phyloP scores from a whole-genome alignment of 23 red algal species.

The Chondrus crispus region DNA sequence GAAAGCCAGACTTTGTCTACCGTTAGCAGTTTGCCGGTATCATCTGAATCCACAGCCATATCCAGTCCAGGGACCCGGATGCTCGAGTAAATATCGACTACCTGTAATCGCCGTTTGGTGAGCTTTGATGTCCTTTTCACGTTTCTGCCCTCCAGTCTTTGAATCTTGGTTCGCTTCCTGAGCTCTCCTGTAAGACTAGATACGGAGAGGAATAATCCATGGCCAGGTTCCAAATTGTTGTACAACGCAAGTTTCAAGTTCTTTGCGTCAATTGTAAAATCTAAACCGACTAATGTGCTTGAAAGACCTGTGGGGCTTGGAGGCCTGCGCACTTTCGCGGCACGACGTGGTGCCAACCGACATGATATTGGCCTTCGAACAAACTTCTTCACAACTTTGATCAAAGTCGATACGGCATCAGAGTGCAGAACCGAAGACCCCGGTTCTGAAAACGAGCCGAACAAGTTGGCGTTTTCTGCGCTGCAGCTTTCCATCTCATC shows the following conservation, averaged over 20 bases:
- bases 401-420: slow-evolving; percentile 71
- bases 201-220: slow-evolving; percentile 66
- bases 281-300: slow-evolving; percentile 29
- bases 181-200: slow-evolving; percentile 3
- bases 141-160: neutral
- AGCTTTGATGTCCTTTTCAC: slow-evolving; percentile 33
- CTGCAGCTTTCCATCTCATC: too few relatives aligned
- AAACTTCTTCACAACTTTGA: slow-evolving; percentile 51
- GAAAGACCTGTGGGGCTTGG: slow-evolving; percentile 48
- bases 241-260: slow-evolving; percentile 75
- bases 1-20: slow-evolving; percentile 54
- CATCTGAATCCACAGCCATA: slow-evolving; percentile 39
- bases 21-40: slow-evolving; percentile 51
- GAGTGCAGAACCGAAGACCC: slow-evolving; percentile 62
- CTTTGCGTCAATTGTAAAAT: slow-evolving; percentile 39
- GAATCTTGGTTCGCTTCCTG: slow-evolving; percentile 27
- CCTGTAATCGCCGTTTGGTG: slow-evolving; percentile 40
- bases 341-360: slow-evolving; percentile 28
- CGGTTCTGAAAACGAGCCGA: neutral
- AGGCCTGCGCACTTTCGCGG: slow-evolving; percentile 2
- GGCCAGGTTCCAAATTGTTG: slow-evolving; percentile 74
- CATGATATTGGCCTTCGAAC: slow-evolving; percentile 38
- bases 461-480: neutral
- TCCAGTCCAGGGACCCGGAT: slow-evolving; percentile 76
- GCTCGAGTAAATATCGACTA: slow-evolving; percentile 57